A percentile compares a stretch with the other conserved stretches of the same genome.
Conservation (phyloP, 345 rosid species). For the Lumnitzera racemosa region DNA sequence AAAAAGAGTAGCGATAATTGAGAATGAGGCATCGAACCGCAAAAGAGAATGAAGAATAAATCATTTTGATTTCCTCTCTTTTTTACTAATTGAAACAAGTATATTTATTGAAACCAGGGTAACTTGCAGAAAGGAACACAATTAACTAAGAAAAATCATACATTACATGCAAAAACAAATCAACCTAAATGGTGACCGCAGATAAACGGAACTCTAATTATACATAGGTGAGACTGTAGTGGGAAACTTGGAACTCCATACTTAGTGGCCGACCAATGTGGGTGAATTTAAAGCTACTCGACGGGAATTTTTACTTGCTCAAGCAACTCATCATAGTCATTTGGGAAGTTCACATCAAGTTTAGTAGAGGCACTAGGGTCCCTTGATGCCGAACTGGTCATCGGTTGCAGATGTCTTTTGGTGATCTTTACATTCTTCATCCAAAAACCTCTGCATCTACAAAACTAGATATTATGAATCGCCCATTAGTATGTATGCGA, state of each 20-base stretch:
- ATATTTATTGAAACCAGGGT: too few relatives aligned
- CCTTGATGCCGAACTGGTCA: slow-evolving; percentile 25
- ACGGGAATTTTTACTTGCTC: slow-evolving; percentile 45
- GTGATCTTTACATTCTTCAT: slow-evolving; percentile 5
- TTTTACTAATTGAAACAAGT: too few relatives aligned
- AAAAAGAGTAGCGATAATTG: not conserved
- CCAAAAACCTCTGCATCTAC: not conserved
- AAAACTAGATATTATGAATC: slow-evolving; percentile 6
- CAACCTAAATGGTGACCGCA: too few relatives aligned
- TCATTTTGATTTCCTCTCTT: too few relatives aligned
- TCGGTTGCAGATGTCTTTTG: slow-evolving; percentile 14
- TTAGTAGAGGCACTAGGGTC: slow-evolving; percentile 27
- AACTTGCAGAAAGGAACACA: too few relatives aligned
- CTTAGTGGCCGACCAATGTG: not conserved
- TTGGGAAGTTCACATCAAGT: slow-evolving; percentile 55
- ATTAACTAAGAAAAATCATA: too few relatives aligned
- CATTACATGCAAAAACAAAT: too few relatives aligned
- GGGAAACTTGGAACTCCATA: not conserved
- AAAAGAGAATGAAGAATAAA: too few relatives aligned
- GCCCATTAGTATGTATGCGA: not conserved
- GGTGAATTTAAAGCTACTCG: not conserved
- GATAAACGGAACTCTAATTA: not conserved
- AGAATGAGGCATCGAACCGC: too few relatives aligned
- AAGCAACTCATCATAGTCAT: slow-evolving; percentile 60
- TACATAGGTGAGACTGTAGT: not conserved